Evolutionary conservation across 768 basidiomycete species (phyloP), one percentile per base, ranked within the genome.

Genomic region (Lentinula sp.): DNA sequence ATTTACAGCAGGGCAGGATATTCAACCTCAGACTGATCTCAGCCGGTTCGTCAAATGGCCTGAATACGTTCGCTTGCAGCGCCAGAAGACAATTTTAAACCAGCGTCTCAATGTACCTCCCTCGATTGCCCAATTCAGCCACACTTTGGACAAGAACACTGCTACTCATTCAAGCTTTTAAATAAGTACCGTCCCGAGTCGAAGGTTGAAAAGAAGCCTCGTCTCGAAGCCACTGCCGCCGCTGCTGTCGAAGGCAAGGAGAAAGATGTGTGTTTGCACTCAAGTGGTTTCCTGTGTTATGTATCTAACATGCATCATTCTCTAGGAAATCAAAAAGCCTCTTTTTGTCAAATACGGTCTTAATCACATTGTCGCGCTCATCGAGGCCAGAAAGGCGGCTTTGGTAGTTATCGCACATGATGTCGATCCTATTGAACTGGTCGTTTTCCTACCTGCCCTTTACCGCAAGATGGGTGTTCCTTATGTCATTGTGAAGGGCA

Each of bases 391-490:
- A 86, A 98, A 98, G 81, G 95, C 95, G 45, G 84, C 89, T 52
- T 87, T 98, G 61, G 95, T 98, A 66, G 85, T 95, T 77, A 96
- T 98, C 66, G 93, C 91, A 42, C 93, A 98, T 74, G 95, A 99
- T 73, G 96, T 99, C 64, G 96, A 99, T 83, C 96, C 96, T 45
- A 96, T 99, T 65, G 96, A 99, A 79, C 90, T 99, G 69, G 96
- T 99, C 66, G 86, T 99, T 77, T 98, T 93, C 88, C 84, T 98
- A 62, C 96, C 96, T 60, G 95, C 96, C 59, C 87, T 98, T 63
- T 99, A 96, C 82, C 89, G 95, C 77, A 98, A 98, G 87, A 98
- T 98, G 95, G 95, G 95, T 74, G 91, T 98, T 28, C 95, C 95
- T 46, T 98, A 98, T 78, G 93, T 95, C 65, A 97, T 99, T 66